Evolutionary conservation across 2,329 filamentous ascomycete genomes (phyloP).

Genomic region (Dendrostoma leiphaemia): DNA sequence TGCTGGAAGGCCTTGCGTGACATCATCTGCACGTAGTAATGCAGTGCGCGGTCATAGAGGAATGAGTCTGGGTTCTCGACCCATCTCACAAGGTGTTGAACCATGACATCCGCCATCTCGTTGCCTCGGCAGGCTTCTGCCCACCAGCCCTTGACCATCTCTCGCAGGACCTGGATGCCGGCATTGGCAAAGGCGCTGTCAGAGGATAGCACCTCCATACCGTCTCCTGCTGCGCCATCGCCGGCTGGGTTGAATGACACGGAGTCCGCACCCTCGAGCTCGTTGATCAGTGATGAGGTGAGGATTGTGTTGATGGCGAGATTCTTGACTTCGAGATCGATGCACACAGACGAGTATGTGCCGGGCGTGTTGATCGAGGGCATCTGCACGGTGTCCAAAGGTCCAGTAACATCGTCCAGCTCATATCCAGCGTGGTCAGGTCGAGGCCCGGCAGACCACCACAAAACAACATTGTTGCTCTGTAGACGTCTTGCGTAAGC

Average conservation of each 20-base stretch:
- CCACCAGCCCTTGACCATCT: conserved; percentile 99
- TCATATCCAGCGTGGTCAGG: conserved; percentile 97
- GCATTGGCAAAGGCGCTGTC: conserved; percentile 93
- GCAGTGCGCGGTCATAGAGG: conserved; percentile 89
- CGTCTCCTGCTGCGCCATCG: conserved; percentile 59
- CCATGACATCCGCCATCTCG: conserved; percentile 95
- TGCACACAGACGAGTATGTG: conserved; percentile 93
- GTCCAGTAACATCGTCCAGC: conserved; percentile 80
- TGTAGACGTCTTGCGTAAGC: conserved; percentile 89
- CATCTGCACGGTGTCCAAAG: conserved; percentile 86
- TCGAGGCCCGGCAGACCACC: conserved; percentile 87
- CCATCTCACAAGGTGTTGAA: conserved; percentile 96
- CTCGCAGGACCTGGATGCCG: conserved; percentile 83
- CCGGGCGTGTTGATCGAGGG: conserved; percentile 90
- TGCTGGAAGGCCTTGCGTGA: conserved; percentile 96
- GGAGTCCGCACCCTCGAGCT: conserved; percentile 86
- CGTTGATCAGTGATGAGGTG: conserved; percentile 94
- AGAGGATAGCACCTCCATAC: conserved; percentile 70
- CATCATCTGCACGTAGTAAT: conserved; percentile 99
- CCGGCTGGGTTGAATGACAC: conserved; percentile 79
- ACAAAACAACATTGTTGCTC: conserved; percentile 88
- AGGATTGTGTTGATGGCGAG: conserved; percentile 97
- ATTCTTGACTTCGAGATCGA: conserved; percentile 91
- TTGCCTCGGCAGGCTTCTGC: conserved; percentile 86
- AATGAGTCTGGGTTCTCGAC: conserved; percentile 91